Evolutionary conservation across 2,329 filamentous ascomycete species (phyloP).

Genomic region (Pseudodiploospora longispora): DNA sequence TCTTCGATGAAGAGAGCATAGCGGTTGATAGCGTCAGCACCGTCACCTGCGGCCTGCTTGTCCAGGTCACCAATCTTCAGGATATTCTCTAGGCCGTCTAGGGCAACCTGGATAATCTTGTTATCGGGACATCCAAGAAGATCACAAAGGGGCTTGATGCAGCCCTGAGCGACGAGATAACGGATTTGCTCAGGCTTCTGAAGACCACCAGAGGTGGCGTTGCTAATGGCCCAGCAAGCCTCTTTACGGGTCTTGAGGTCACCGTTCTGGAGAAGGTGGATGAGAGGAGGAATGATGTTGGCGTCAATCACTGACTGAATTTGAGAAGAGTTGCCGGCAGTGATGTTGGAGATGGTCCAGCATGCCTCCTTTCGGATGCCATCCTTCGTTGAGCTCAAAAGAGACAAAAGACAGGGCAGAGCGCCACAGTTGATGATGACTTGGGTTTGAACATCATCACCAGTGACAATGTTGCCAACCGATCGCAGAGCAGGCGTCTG

Average conservation of each 20-base stretch:
- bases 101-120: constrained; percentile 98
- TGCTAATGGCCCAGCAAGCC: constrained; percentile 99
- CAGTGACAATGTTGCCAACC: constrained; percentile 97
- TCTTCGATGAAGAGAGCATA: constrained; percentile 98
- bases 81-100: constrained; percentile 97
- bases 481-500: constrained; percentile 96
- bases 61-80: constrained; percentile 99
- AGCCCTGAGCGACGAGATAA: constrained; percentile 86
- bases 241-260: constrained; percentile 99
- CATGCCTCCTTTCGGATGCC: constrained; percentile 98
- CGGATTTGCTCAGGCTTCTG: constrained; percentile 99
- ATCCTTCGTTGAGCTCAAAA: constrained; percentile 95
- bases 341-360: constrained; percentile 99
- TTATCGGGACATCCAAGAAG: constrained; percentile 94
- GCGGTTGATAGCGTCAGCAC: constrained; percentile 77
- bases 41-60: constrained; percentile 77
- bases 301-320: constrained; percentile 96
- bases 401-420: constrained; percentile 81
- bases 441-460: constrained; percentile 97
- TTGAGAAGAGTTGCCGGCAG: constrained; percentile 93
- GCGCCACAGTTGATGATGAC: constrained; percentile 99
- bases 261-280: constrained; percentile 91
- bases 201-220: constrained; percentile 91
- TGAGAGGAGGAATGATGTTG: constrained; percentile 92
- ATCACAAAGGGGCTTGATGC: constrained; percentile 95